phyloP scores from a whole-genome alignment of 441 rosid species.

The Jatropha podagrica region DNA sequence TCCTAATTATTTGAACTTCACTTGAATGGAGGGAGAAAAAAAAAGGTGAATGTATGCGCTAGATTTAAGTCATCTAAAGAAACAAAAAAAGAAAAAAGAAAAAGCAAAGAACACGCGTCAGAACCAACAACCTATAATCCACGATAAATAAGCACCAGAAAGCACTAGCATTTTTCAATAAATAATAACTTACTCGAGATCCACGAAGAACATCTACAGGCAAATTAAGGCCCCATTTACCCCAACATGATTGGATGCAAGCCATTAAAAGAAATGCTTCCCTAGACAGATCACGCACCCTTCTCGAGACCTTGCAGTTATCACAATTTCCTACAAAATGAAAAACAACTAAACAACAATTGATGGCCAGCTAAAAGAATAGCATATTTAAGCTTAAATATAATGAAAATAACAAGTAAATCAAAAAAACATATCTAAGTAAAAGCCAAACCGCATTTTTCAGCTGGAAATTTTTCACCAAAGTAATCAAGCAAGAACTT shows the following conservation, averaged over 20 bases:
- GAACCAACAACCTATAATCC: background rate
- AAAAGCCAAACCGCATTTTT: slow-evolving; percentile 42
- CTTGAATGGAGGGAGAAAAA: background rate
- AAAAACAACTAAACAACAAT: slow-evolving; percentile 8
- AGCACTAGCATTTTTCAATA: slow-evolving; percentile 7
- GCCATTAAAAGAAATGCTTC: slow-evolving; percentile 48
- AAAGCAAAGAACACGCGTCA: background rate
- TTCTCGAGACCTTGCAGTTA: slow-evolving; percentile 38
- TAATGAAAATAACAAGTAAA: background rate
- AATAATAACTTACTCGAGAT: slow-evolving; percentile 42
- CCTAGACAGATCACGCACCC: slow-evolving; percentile 45
- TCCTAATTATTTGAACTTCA: background rate
- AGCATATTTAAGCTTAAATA: background rate
- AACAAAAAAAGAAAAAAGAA: background rate
- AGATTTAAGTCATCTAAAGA: background rate
- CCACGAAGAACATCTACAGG: slow-evolving; percentile 55
- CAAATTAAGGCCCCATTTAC: slow-evolving; percentile 51
- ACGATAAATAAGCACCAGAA: slow-evolving; percentile 6
- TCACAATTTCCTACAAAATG: slow-evolving; percentile 51
- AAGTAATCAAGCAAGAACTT: slow-evolving; percentile 51
- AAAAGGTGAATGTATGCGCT: background rate
- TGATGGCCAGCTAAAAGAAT: background rate
- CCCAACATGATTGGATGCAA: slow-evolving; percentile 41
- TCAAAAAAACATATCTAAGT: slow-evolving; percentile 5
- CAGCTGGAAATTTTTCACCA: slow-evolving; percentile 38